Base-by-base conservation (phyloP, 148 eudicot genomes). In the Fagopyrum homotropicum region DNA sequence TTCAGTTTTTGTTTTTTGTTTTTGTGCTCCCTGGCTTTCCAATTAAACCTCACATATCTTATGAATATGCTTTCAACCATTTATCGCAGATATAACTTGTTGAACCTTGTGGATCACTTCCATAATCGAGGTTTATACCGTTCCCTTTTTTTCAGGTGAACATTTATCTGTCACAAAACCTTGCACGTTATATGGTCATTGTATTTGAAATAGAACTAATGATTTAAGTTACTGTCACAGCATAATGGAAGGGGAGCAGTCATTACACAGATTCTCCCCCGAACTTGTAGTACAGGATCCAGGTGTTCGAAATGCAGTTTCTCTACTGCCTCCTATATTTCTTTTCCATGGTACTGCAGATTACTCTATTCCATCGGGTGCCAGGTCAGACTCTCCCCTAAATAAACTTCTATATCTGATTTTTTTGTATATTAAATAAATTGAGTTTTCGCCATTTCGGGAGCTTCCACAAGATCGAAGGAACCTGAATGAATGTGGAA, bases 291-390 rank as follows among this genome's bases (percentile, higher is more conserved):
- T 88, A 49, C 97, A 90, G 79, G 98, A 94, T 75, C 87, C 90
- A 2, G 80, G 81, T 73, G 74, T 77, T 60, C 80, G 78, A 77
- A 84, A 81, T 80, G 92, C 97, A 52, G 85, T 86, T 70, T 82
- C 89, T 73, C 83, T 90, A 44, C 81, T 94, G 69, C 98, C 98
- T 77, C 93, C 86, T 12, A 78, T 82, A 19, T 66, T 80, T 69
- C 98, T 94, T 77, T 91, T 94, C 80, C 98, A 94, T 79, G 98
- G 98, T 4, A 89, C 93, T 74, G 95, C 87, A 60, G 98, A 94
- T 85, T 88, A 85, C 87, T 91, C 98, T 40, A 94, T 94, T 75
- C 98, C 98, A 60, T 80, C 91, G 48, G 88, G 87, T 78, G 66
- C 88, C 84, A 94, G 98, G 98, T 93, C 61, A 75, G 81, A 55